Conservation (phyloP, 148 eudicot species). For the Silene uniflora region DNA sequence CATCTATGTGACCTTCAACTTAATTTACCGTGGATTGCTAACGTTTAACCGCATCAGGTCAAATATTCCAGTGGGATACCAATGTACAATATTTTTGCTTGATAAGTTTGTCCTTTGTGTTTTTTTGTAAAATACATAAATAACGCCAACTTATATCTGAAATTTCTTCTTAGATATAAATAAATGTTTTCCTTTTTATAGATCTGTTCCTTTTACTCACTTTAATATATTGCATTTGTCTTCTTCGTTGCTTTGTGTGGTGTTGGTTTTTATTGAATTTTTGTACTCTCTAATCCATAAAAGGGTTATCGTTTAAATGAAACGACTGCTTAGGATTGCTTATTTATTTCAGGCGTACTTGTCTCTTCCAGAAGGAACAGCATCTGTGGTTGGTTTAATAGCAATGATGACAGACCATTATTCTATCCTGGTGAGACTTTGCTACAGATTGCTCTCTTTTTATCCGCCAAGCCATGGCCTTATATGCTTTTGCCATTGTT, state of each 20-base stretch:
- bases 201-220: background rate
- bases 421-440: slow-evolving; percentile 69
- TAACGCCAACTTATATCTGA: background rate
- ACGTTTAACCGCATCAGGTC: too few species aligned
- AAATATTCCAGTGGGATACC: background rate
- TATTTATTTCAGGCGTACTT: slow-evolving; percentile 72
- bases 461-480: background rate
- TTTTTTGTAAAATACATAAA: background rate
- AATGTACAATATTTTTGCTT: background rate
- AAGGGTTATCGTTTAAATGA: background rate
- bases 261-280: background rate
- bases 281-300: background rate
- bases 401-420: slow-evolving; percentile 99
- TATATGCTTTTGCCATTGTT: background rate
- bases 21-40: background rate
- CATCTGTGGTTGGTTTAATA: slow-evolving; percentile 91
- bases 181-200: background rate
- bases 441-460: background rate
- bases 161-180: background rate
- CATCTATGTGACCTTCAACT: background rate
- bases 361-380: slow-evolving; percentile 99
- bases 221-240: background rate
- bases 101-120: background rate
- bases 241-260: background rate
- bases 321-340: background rate